Evolutionary conservation across 495 filamentous ascomycete genomes (phyloP).

Genomic region (Aspergillus nidulans): DNA sequence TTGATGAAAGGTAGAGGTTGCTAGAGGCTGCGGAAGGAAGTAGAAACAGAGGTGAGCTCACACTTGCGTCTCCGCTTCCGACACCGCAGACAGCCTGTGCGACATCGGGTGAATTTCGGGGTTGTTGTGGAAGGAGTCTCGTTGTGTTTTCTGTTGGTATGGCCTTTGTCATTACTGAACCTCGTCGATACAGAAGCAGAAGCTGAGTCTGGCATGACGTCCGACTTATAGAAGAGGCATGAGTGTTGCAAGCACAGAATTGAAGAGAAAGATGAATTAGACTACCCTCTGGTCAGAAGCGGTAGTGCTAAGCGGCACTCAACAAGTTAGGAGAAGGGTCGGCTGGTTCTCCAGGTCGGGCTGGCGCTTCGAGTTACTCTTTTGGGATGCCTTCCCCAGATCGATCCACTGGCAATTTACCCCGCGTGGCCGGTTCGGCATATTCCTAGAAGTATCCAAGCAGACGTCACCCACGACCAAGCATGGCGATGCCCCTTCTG

Average conservation of each 20-base stretch:
- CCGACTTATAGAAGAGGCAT: not conserved
- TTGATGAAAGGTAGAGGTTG: not conserved
- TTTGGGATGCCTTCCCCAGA: not conserved
- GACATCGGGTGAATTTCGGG: slow-evolving; percentile 28
- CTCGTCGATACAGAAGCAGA: not conserved
- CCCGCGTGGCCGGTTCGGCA: not conserved
- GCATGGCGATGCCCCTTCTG: too few relatives aligned
- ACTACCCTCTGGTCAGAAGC: not conserved
- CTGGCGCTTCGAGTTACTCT: not conserved
- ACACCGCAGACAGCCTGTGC: slow-evolving; percentile 44
- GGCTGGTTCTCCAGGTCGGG: not conserved
- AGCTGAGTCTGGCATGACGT: not conserved
- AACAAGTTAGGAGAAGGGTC: too few relatives aligned
- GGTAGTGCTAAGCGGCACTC: not conserved
- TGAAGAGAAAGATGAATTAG: not conserved
- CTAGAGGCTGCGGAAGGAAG: not conserved
- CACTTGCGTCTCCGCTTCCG: slow-evolving; percentile 39
- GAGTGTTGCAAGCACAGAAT: not conserved
- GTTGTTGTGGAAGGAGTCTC: not conserved
- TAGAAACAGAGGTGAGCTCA: slow-evolving; percentile 13
- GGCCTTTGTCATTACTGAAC: not conserved
- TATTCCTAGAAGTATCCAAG: too few relatives aligned
- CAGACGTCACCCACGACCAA: too few relatives aligned
- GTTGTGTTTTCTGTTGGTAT: not conserved
- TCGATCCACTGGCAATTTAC: not conserved